Percentiles rank a stretch among this genome's conserved stretches.
Conservation (phyloP, 805 yeast genomes). For the Hanseniaspora jakobsenii region DNA sequence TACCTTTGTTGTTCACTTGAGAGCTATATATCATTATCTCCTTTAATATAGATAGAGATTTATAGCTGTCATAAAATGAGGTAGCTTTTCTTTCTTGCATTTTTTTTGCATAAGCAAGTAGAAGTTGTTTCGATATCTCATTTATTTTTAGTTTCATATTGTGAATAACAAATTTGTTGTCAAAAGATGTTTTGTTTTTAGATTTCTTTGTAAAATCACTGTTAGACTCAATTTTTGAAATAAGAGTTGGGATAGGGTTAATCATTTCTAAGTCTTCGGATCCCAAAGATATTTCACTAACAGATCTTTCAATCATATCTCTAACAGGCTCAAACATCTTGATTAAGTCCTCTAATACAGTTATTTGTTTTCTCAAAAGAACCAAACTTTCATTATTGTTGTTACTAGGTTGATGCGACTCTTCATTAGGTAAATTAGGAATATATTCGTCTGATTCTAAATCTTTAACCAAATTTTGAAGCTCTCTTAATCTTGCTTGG, state of each 20-base stretch:
- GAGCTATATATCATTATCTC: conserved; percentile 26
- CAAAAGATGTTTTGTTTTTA: conserved; percentile 31
- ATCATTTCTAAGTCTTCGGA: conserved; percentile 14
- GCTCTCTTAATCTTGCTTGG: conserved; percentile 25
- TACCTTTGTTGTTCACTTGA: too few species aligned
- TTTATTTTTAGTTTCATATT: conserved; percentile 46
- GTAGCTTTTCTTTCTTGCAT: conserved; percentile 35
- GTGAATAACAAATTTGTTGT: conserved; percentile 48
- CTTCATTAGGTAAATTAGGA: too few species aligned
- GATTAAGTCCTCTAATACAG: conserved; percentile 2
- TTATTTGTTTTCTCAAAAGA: neutral
- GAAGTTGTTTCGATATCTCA: conserved; percentile 36
- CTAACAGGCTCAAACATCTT: conserved; percentile 4
- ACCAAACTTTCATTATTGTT: neutral
- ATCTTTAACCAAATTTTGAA: neutral
- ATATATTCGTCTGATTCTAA: neutral
- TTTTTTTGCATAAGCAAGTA: conserved; percentile 37
- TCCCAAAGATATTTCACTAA: neutral
- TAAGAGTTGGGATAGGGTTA: conserved; percentile 8
- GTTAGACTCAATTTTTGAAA: neutral
- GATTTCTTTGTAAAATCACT: neutral
- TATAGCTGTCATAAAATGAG: conserved; percentile 36
- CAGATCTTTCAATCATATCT: neutral
- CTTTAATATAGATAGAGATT: conserved; percentile 40
- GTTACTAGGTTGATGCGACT: too few species aligned